Percentiles rank a stretch among this genome's conserved stretches.
Conservation (phyloP, 2,329 filamentous ascomycete species). For the Diaporthe batatas region DNA sequence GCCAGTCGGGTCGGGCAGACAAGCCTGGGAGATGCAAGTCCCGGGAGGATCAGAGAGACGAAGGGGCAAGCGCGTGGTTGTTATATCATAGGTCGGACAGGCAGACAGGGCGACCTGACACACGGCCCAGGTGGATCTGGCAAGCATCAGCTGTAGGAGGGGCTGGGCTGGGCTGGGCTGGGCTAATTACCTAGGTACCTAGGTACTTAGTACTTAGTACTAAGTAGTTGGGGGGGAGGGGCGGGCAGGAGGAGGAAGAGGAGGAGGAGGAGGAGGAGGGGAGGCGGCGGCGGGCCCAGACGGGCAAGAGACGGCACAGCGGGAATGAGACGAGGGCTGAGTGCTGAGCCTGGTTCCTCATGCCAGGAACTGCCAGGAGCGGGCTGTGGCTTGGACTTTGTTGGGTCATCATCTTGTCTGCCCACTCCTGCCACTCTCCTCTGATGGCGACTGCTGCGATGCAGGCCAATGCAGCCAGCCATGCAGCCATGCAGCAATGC, state of each 20-base stretch:
- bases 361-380: not conserved
- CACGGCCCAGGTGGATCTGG: not conserved
- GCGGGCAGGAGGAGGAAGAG: not conserved
- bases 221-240: too few relatives aligned
- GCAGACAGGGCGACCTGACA: not conserved
- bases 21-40: not conserved
- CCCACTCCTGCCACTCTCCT: conserved; percentile 10
- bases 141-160: conserved; percentile 13
- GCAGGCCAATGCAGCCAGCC: not conserved
- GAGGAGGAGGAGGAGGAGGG: not conserved
- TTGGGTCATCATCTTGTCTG: not conserved
- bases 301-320: not conserved
- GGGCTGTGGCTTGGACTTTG: conserved; percentile 19
- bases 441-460: too few relatives aligned
- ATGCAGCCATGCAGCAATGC: conserved; percentile 12
- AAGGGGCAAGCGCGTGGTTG: not conserved
- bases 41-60: not conserved
- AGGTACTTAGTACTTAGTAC: too few relatives aligned
- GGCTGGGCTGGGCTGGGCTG: conserved; percentile 3
- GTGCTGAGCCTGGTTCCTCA: conserved; percentile 18
- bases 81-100: conserved; percentile 22
- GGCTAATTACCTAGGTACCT: too few relatives aligned
- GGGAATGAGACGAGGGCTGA: not conserved
- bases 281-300: too few relatives aligned
- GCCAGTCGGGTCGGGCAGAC: conserved; percentile 8